Base-by-base conservation (phyloP, 768 basidiomycete species). In the Mycena leptocephala region DNA sequence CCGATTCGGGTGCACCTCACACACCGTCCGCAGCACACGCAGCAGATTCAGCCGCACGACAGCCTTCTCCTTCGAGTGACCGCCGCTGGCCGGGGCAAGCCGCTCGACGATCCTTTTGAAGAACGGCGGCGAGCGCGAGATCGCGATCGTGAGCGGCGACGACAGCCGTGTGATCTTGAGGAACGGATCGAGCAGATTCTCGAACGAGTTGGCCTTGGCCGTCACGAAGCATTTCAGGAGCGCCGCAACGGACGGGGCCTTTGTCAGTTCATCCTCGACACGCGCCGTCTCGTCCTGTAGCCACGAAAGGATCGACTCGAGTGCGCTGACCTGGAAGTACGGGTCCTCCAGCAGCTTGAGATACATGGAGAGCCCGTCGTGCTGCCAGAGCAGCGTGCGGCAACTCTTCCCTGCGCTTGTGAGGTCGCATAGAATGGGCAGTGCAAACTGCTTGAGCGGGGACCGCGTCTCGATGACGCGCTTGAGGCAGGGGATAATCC, bases 371-470 rank as follows among this genome's bases (percentile, higher is more conserved):
- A 99, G 86, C n/a, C 97, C 97, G 78, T 97, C 94, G 79, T 98
- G 94, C 81, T 98, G 95, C 98, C 98, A 98, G 70, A 99, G 86
- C 56, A 97, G 80, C 53, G 93, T 94, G 51, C 98, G 90, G 81
- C 96, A 97, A 71, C 93, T 95, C 88, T 99, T 99, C 61, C 97
- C 96, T 5, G 98, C 97, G 83, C 95, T 96, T 0, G 97, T 96
- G 55, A 99, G 91, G 82, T 99, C 98, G 84, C 98, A 99, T 5
- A 99, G 89, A 77, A 99, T 97, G 0, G 98, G 98, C 43, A 99
- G 88, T 0, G 98, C 98, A 81, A 99, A 99, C 80, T 99, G 97
- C 84, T 97, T 98, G 81, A 99, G 90, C 0, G 97, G 98, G 11
- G 97, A 98, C 75, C 92, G 95, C 8, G 93, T 94, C 81, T 94